These are phyloP conservation scores for Solanum habrochaites DNA, from an alignment of 257 asterid species.

Conservation along the genomic window DNA sequence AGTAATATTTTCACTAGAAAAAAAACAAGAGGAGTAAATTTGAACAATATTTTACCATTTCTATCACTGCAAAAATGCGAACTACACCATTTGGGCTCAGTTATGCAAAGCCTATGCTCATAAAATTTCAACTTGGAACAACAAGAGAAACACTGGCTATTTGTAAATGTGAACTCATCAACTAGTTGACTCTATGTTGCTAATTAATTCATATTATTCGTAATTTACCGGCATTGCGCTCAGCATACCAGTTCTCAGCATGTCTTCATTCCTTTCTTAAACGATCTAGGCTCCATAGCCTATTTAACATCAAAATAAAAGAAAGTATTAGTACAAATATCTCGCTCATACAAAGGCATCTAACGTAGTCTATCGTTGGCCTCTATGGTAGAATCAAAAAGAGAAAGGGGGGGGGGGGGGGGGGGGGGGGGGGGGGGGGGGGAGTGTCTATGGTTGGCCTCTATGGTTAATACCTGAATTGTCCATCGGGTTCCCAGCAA, in stretches of 20 bases:
- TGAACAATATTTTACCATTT: not conserved
- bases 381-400: not conserved
- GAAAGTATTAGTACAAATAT: not conserved
- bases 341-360: not conserved
- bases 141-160: not conserved
- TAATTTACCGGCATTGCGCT: not conserved
- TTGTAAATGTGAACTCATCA: not conserved
- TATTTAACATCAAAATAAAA: not conserved
- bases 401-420: too few species aligned
- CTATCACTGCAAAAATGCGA: not conserved
- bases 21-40: not conserved
- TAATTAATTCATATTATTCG: not conserved
- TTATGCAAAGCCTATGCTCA: not conserved
- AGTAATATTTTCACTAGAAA: not conserved
- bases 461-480: constrained; percentile 51
- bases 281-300: not conserved
- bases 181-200: not conserved
- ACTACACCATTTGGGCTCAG: not conserved
- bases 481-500: constrained; percentile 83
- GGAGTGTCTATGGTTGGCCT: not conserved
- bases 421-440: not conserved
- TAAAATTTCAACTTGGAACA: not conserved
- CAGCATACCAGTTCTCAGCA: not conserved
- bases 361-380: not conserved
- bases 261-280: not conserved